Evolutionary conservation across 2,329 filamentous ascomycete genomes (phyloP), one percentile per base, ranked within the genome.

Genomic region (Pezicula carpinea): DNA sequence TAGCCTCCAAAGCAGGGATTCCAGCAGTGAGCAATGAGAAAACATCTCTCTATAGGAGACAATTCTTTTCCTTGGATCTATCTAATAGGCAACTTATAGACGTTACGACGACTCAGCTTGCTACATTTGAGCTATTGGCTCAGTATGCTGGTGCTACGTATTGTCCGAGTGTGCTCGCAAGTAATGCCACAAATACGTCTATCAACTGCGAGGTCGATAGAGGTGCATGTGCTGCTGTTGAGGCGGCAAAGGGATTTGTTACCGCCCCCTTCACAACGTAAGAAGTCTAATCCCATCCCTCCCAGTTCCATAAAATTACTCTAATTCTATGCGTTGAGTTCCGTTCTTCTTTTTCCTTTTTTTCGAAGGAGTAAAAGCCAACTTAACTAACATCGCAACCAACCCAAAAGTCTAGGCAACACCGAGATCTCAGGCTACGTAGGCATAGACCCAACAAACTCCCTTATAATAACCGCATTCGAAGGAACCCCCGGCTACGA

Each of bases 111-210:
- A 19, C 8, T 21, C 31, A 48, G n/a, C 41, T 59, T 35, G 15
- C 45, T 26, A 36, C 49, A 14, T 53, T 59, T 34, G 33, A 43
- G 19, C 40, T 52, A 5, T 54, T 59, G n/a, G 42, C 57, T 5
- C 46, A 61, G 47, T 58, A 56, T 39, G 52, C 58, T 17, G 50
- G 50, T 5, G 56, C 58, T 14, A 51, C 56, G 6, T 61, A 61
- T 32, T 61, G 58, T 45, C 33, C 29, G 3, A 54, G 53, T 29
- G 57, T 59, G 44, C n/a, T n/a, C n/a, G 46, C 52, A 15, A 48
- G 49, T 3, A 46, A 42, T 11, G 2, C 17, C 2, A 22, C 7
- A 4, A 39, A 44, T 11, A 50, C 43, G 11, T 46, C 43, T 1
- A 32, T 60, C 6, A 34, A 47, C 3, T 60, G 59, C 39, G 33